Evolutionary conservation across 2,329 filamentous ascomycete species (phyloP), one percentile per base, ranked within the genome.

Genomic region (Pseudogymnoascus sp.): DNA sequence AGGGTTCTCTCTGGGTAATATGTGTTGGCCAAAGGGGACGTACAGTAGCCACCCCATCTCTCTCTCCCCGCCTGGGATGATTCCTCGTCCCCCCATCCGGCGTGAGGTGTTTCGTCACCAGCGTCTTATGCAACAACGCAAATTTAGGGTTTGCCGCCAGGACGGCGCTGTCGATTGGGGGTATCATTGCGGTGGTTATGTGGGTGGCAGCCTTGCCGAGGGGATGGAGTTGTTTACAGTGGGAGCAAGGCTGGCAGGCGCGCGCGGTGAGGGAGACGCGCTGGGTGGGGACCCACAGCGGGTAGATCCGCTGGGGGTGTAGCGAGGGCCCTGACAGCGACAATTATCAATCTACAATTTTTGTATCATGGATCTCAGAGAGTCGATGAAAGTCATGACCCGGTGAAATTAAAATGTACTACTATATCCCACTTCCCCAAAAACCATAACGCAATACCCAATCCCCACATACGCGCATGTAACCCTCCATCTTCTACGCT

Each of bases 111-210:
- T 77, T 77, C 1, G 78, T 80, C 6, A 81, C 83, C 54, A 88
- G 76, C 11, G 78, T 82, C 14, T 75, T 77, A 73, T 87, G 84
- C 4, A 88, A 78, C 36, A 78, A 76, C n/a, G 82, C 81, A 69
- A 88, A 88, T 21, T 83, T 79, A 0, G 85, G 85, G 67, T 88
- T 87, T 65, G 77, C 79, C 62, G 79, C 73, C 1, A 88, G 72
- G 16, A 87, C 75, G 0, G 78, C 68, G 7, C 81, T 77, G 19
- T 87, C 84, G 7, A 87, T 74, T 0, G 83, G 84, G 0, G 85
- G 85, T 1, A 87, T 74, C 83, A 87, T 86, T 25, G 14, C 25
- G 60, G n/a, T n/a, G n/a, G n/a, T n/a, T n/a, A 8, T 13, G 19
- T 11, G 21, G 43, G 39, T 11, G 8, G 8, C 43, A 48, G 43